phyloP scores from a whole-genome alignment of 202 grass and related monocot genomes.

The Panicum hallii region DNA sequence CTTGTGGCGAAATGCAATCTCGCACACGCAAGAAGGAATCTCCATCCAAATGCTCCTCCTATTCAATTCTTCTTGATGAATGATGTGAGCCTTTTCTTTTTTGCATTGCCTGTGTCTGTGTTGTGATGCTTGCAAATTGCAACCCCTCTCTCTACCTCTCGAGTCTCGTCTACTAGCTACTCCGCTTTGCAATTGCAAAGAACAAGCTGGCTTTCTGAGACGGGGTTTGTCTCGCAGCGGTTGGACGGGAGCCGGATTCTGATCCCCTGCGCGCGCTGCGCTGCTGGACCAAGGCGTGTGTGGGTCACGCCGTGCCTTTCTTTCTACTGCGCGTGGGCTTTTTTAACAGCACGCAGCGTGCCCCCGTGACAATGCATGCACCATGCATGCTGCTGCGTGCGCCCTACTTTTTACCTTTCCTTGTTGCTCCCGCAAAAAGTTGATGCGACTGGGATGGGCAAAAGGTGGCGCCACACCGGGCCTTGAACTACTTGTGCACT shows the following conservation, averaged over 20 bases:
- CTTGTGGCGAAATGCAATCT: constrained; percentile 9
- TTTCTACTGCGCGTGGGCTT: not conserved
- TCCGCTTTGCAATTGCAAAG: not conserved
- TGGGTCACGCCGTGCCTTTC: not conserved
- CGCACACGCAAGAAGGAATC: not conserved
- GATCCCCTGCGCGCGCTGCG: not conserved
- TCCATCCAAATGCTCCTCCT: not conserved
- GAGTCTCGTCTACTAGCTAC: not conserved
- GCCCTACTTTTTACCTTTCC: not conserved
- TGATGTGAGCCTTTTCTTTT: not conserved
- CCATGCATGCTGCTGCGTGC: not conserved
- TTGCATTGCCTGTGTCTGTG: not conserved
- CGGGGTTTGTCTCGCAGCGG: constrained; percentile 59
- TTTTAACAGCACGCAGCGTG: not conserved
- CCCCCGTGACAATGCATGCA: constrained; percentile 40
- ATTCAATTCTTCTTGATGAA: too few species aligned
- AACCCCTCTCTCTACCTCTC: constrained; percentile 6
- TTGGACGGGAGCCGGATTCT: constrained; percentile 76
- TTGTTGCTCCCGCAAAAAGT: not conserved
- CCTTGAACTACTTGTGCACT: not conserved
- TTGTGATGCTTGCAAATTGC: not conserved
- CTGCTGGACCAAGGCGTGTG: not conserved
- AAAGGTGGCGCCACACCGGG: not conserved
- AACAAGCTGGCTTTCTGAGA: constrained; percentile 50
- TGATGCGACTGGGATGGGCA: not conserved